These are phyloP conservation scores for Thermochaetoides thermophila DNA, from an alignment of 495 filamentous ascomycete genomes.

Conservation along the genomic window DNA sequence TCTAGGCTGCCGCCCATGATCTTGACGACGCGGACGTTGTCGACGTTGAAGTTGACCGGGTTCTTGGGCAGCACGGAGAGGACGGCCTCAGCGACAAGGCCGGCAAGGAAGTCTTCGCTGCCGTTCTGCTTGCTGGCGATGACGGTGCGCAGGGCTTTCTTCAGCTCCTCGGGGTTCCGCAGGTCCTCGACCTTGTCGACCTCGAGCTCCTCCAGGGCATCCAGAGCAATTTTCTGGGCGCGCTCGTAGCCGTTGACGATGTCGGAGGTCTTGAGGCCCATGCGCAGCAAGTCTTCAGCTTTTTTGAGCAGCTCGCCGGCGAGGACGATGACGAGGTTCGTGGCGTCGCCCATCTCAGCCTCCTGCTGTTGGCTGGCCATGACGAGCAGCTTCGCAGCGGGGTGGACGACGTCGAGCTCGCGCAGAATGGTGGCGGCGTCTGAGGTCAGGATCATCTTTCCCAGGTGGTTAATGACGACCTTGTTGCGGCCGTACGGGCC, in stretches of 20 bases:
- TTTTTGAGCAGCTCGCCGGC: constrained; percentile 95
- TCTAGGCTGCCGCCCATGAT: constrained; percentile 96
- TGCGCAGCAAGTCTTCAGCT: constrained; percentile 85
- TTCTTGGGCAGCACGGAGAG: constrained; percentile 93
- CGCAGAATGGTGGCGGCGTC: constrained; percentile 95
- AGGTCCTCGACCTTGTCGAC: constrained; percentile 84
- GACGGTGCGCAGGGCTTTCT: constrained; percentile 91
- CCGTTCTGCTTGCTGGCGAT: constrained; percentile 94
- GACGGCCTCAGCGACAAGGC: constrained; percentile 83
- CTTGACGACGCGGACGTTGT: constrained; percentile 98
- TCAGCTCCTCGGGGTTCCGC: constrained; percentile 60
- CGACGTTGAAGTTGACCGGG: constrained; percentile 96
- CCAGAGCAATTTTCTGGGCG: constrained; percentile 74
- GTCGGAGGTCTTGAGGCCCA: constrained; percentile 95
- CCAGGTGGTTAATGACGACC: constrained; percentile 98
- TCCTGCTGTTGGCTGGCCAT: constrained; percentile 99
- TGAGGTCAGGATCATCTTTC: constrained; percentile 98
- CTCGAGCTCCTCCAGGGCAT: constrained; percentile 72
- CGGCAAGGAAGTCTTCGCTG: constrained; percentile 72
- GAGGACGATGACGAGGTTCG: constrained; percentile 91
- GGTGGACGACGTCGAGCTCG: constrained; percentile 96
- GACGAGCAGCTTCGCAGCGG: constrained; percentile 93
- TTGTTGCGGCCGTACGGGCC: constrained; percentile 98
- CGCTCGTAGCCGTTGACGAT: constrained; percentile 92
- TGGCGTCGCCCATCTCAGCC: constrained; percentile 96